Percentiles rank a stretch among this genome's conserved stretches.
Evolutionary conservation across 139 green algal genomes (phyloP).

Genomic region (Chara braunii): DNA sequence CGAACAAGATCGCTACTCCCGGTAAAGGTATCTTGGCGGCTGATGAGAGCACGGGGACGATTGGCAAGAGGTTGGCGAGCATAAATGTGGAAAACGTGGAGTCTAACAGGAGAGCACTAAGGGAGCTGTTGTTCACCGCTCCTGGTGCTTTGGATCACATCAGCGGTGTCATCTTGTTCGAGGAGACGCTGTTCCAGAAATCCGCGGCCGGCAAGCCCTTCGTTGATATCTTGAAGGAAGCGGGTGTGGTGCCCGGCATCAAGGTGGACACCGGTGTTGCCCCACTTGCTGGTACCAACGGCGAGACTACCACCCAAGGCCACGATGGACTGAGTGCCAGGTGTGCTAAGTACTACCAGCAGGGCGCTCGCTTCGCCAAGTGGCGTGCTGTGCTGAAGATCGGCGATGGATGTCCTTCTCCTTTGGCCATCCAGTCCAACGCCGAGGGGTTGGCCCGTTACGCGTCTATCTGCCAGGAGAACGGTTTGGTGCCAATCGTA

Average conservation of each 20-base stretch:
- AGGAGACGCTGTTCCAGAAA: conserved; percentile 85
- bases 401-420: conserved; percentile 48
- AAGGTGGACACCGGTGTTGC: conserved; percentile 70
- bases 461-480: conserved; percentile 72
- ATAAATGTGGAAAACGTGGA: conserved; percentile 98
- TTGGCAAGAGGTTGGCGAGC: conserved; percentile 74
- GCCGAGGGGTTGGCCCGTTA: conserved; percentile 80
- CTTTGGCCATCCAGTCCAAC: conserved; percentile 62
- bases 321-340: conserved; percentile 62
- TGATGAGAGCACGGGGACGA: conserved; percentile 62
- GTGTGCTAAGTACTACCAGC: conserved; percentile 68
- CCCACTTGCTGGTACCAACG: conserved; percentile 53
- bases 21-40: conserved; percentile 66
- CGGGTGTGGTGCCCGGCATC: conserved; percentile 48
- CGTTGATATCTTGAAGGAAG: conserved; percentile 53
- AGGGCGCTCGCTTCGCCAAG: conserved; percentile 89
- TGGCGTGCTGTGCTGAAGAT: conserved; percentile 84
- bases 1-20: conserved; percentile 44
- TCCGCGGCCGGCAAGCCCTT: conserved; percentile 60
- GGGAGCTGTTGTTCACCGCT: conserved; percentile 86
- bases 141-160: conserved; percentile 58
- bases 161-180: conserved; percentile 66
- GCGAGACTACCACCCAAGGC: conserved; percentile 78
- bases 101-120: conserved; percentile 84
- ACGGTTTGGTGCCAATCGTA: conserved; percentile 85